Evolutionary conservation across 208 protist genomes (phyloP).

Genomic region (Wallacemonas sp.): DNA sequence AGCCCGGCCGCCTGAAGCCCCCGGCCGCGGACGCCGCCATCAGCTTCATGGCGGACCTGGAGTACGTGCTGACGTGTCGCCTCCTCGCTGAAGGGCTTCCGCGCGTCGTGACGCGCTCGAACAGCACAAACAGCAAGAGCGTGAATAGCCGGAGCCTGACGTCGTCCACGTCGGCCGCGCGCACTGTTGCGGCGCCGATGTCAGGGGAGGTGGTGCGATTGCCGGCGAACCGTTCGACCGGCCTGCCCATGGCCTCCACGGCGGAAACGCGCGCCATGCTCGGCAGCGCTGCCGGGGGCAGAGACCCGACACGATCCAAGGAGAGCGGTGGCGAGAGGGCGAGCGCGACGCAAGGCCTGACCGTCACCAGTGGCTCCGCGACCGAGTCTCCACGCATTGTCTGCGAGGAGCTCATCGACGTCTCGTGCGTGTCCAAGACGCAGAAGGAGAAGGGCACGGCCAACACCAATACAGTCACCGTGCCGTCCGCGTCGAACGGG

Average conservation of each 20-base stretch:
- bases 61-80: conserved; percentile 24
- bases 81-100: conserved; percentile 3
- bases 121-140: too few relatives aligned
- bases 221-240: conserved; percentile 38
- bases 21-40: conserved; percentile 11
- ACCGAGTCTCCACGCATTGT: conserved; percentile 11
- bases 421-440: background rate
- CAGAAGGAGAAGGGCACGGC: background rate
- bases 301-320: background rate
- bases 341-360: background rate
- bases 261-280: background rate
- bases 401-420: conserved; percentile 9
- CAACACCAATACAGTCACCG: background rate
- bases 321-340: background rate
- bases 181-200: conserved; percentile 15
- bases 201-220: conserved; percentile 31
- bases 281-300: background rate
- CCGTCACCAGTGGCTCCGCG: conserved; percentile 1
- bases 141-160: too few relatives aligned
- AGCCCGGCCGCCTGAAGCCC: conserved; percentile 1
- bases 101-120: background rate
- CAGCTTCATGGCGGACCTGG: conserved; percentile 40
- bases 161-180: too few relatives aligned
- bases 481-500: too few relatives aligned
- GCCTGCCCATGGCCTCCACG: conserved; percentile 23